phyloP scores from a whole-genome alignment of 208 protist genomes.

The Kentomonas sorsogonicus region DNA sequence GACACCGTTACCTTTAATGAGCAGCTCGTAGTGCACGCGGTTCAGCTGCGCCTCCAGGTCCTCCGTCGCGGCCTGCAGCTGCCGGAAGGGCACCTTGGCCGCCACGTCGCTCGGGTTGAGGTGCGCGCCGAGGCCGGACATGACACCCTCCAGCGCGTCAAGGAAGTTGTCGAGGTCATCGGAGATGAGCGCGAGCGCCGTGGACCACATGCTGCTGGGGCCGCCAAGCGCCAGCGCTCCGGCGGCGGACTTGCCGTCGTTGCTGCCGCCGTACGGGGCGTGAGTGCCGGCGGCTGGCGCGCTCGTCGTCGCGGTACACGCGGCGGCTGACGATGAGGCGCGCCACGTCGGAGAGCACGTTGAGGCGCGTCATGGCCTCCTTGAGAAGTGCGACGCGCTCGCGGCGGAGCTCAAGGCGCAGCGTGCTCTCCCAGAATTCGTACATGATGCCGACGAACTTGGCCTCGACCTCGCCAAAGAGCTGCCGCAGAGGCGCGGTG shows the following conservation, averaged over 20 bases:
- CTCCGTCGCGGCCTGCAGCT: conserved; percentile 24
- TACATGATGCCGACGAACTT: conserved; percentile 46
- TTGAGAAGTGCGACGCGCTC: conserved; percentile 37
- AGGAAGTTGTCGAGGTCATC: conserved; percentile 21
- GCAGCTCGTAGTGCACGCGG: conserved; percentile 37
- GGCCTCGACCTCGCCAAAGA: conserved; percentile 14
- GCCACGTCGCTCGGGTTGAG: conserved; percentile 34
- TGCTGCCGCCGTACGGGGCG: no score
- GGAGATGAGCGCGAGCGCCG: conserved; percentile 9
- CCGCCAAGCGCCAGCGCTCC: not conserved
- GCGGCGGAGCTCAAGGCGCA: conserved; percentile 44
- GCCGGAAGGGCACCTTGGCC: conserved; percentile 33
- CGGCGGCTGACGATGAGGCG: conserved; percentile 22
- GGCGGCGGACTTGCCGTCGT: not conserved
- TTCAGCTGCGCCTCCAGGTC: conserved; percentile 39
- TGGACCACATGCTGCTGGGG: conserved; percentile 5
- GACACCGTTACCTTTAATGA: conserved; percentile 17
- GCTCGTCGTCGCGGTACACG: no score
- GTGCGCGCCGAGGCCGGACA: conserved; percentile 27
- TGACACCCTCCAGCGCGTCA: conserved; percentile 23
- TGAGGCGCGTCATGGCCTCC: conserved; percentile 30
- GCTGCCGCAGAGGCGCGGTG: conserved; percentile 34
- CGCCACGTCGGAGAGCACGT: conserved; percentile 31
- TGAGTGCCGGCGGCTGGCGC: no score
- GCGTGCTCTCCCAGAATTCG: conserved; percentile 52